Evolutionary conservation across 2,329 filamentous ascomycete genomes (phyloP), one percentile per base, ranked within the genome.

Genomic region (Neonectria sp.): DNA sequence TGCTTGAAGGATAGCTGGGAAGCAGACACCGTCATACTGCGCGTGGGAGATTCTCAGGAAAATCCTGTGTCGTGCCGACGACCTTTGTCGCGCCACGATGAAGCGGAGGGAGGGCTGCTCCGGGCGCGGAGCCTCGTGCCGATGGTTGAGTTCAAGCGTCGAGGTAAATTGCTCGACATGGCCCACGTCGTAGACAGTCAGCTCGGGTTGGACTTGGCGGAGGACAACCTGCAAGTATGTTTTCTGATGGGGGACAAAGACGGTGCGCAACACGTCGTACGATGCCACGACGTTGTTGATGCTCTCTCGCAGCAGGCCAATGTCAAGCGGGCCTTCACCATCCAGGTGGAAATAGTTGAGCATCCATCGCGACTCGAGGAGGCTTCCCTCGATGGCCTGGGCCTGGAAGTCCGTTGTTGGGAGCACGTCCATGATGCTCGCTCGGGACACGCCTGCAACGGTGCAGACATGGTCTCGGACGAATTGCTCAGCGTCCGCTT

Each of bases 351-450:
- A 71, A 13, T 65, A 55, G 6, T 71, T 72, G 12, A 71, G 60
- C 51, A 68, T 71, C 73, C 73, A 75, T n/a, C 73, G 66, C 4
- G 73, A 75, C 0, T 73, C 17, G 0, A 75, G 55, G 0, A 72
- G 62, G 8, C 69, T 63, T 0, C 71, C 71, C 1, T 67, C 35
- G 0, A 73, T 45, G 17, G 69, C 57, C 27, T 71, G 71, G 7
- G 58, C 27, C 17, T 73, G 71, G 13, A 73, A 73, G 59, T 73
- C 69, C 13, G 69, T 73, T 5, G 71, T 71, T 6, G 71, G 71
- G 3, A 73, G 68, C 8, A 73, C 69, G 45, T 73, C 71, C 6
- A 64, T 51, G 12, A 73, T 73, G 25, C 68, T 75, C 3, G 73
- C 73, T 27, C 73, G 68, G 2, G 73, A 73, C 1, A 75, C 63